Evolutionary conservation across 768 basidiomycete species (phyloP).

Genomic region (Suillus sp.): DNA sequence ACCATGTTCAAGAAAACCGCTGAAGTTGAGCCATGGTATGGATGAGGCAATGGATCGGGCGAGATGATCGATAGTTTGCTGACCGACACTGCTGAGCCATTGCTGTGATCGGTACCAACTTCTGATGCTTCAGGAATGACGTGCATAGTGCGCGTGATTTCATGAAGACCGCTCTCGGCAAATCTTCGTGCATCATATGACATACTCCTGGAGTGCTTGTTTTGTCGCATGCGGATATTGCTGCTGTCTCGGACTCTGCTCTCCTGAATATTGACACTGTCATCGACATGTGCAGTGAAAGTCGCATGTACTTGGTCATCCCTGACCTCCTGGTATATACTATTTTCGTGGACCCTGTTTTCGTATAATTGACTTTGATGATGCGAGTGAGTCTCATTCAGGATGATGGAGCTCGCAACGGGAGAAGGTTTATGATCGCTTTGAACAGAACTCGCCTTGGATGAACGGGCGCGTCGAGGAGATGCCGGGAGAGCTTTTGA

Average conservation of each 20-base stretch:
- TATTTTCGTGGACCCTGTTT: constrained; percentile 23
- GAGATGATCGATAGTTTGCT: constrained; percentile 36
- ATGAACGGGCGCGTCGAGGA: constrained; percentile 24
- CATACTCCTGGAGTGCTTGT: constrained; percentile 17
- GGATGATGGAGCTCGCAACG: constrained; percentile 15
- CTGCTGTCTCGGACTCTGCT: constrained; percentile 11
- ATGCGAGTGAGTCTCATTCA: constrained; percentile 18
- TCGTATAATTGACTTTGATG: constrained; percentile 19
- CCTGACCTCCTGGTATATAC: neutral
- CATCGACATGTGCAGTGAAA: constrained; percentile 10
- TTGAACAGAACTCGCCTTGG: constrained; percentile 14
- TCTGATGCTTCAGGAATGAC: constrained; percentile 33
- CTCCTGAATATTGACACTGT: constrained; percentile 21
- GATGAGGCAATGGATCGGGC: constrained; percentile 48
- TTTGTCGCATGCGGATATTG: constrained; percentile 18
- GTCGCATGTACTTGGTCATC: neutral
- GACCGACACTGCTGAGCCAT: constrained; percentile 21
- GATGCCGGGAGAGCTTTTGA: constrained; percentile 14
- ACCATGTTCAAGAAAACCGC: constrained; percentile 33
- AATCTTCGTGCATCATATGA: constrained; percentile 24
- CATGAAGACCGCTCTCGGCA: constrained; percentile 21
- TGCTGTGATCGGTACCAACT: constrained; percentile 16
- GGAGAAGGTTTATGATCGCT: constrained; percentile 16
- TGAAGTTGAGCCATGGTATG: constrained; percentile 42
- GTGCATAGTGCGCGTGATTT: constrained; percentile 31